These are phyloP conservation scores for Nemania sp. DNA, from an alignment of 2,329 filamentous ascomycete species.

Conservation along the genomic window DNA sequence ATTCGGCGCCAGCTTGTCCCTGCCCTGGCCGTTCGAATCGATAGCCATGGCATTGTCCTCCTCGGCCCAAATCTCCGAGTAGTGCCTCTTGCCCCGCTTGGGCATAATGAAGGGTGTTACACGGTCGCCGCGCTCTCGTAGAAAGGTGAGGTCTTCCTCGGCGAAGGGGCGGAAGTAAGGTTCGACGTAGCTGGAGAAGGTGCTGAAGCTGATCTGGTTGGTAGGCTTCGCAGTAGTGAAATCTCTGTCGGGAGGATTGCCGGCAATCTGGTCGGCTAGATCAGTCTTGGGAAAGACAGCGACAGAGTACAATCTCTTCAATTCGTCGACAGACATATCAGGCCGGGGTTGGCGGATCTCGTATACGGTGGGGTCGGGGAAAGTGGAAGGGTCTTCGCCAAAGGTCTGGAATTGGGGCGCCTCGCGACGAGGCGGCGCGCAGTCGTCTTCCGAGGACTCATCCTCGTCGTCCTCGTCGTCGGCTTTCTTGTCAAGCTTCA, in stretches of 20 bases:
- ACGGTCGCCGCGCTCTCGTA: conserved; percentile 88
- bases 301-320: conserved; percentile 86
- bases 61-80: conserved; percentile 89
- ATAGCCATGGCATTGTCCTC: conserved; percentile 83
- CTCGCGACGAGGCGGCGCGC: conserved; percentile 63
- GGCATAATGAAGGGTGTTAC: conserved; percentile 83
- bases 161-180: conserved; percentile 87
- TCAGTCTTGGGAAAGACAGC: conserved; percentile 80
- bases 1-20: conserved; percentile 74
- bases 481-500: conserved; percentile 45
- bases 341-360: conserved; percentile 78
- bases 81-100: conserved; percentile 80
- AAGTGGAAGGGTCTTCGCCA: conserved; percentile 88
- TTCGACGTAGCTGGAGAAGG: conserved; percentile 90
- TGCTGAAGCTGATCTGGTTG: conserved; percentile 91
- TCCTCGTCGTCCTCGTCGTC: conserved; percentile 50
- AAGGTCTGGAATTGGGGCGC: conserved; percentile 84
- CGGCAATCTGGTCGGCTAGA: conserved; percentile 81
- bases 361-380: conserved; percentile 89
- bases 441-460: conserved; percentile 60
- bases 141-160: conserved; percentile 91
- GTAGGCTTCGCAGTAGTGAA: conserved; percentile 92
- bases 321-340: conserved; percentile 82
- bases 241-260: conserved; percentile 88
- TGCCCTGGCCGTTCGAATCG: conserved; percentile 64